These are phyloP conservation scores for Lachancea thermotolerans DNA, from an alignment of 805 yeast species.

Conservation along the genomic window DNA sequence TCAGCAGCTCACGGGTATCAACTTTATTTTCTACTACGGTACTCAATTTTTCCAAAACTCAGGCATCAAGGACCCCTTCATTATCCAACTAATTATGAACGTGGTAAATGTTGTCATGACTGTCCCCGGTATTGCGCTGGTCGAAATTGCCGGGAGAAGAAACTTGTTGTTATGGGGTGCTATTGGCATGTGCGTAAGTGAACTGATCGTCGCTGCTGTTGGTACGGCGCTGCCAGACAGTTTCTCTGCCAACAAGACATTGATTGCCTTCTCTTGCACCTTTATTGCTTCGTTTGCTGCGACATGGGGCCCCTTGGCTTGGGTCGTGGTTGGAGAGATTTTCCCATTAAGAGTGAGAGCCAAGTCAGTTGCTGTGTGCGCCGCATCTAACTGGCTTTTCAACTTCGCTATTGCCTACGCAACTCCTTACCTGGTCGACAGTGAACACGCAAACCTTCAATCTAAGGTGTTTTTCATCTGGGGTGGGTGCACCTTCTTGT, in stretches of 20 bases:
- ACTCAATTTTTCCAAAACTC: conserved; percentile 57
- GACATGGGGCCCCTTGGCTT: conserved; percentile 71
- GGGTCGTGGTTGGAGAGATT: conserved; percentile 60
- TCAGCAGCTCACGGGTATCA: conserved; percentile 65
- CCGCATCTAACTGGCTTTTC: conserved; percentile 62
- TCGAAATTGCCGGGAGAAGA: conserved; percentile 53
- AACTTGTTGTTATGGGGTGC: conserved; percentile 43
- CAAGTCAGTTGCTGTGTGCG: conserved; percentile 51
- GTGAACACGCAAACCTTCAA: conserved; percentile 49
- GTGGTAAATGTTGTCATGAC: conserved; percentile 56
- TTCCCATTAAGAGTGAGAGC: conserved; percentile 67
- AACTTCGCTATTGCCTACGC: conserved; percentile 64
- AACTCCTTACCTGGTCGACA: conserved; percentile 53
- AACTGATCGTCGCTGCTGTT: conserved; percentile 48
- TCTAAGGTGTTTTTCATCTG: conserved; percentile 65
- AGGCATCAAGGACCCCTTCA: conserved; percentile 52
- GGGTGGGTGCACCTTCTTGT: conserved; percentile 49
- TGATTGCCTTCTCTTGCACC: conserved; percentile 47
- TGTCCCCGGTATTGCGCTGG: conserved; percentile 43
- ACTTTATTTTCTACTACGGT: conserved; percentile 65
- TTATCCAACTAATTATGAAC: conserved; percentile 56
- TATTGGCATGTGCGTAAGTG: conserved; percentile 43
- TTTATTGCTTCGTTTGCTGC: conserved; percentile 69
- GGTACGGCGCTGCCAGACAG: conserved; percentile 47
- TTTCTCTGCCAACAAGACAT: conserved; percentile 16